phyloP scores from a whole-genome alignment of 1,284 basidiomycete genomes.

The Trichosporon sp. region DNA sequence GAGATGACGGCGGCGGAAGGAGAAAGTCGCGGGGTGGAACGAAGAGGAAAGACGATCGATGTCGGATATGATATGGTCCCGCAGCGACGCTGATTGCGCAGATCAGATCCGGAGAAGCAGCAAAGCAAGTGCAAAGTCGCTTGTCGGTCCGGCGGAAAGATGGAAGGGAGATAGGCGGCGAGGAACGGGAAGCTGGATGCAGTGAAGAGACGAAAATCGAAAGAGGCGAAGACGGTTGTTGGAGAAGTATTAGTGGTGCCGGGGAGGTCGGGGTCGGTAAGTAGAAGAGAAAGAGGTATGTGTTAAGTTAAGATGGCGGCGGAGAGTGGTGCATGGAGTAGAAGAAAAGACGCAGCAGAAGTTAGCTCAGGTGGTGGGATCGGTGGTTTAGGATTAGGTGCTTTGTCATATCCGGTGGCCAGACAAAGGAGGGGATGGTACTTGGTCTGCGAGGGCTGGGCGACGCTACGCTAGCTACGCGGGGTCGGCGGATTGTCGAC shows the following conservation, averaged over 20 bases:
- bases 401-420: not conserved
- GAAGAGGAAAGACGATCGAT: not conserved
- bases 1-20: not conserved
- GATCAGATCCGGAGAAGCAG: not conserved
- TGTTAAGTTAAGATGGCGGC: too few species aligned
- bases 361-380: too few species aligned
- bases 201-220: too few species aligned
- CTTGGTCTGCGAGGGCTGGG: not conserved
- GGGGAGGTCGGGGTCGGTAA: too few species aligned
- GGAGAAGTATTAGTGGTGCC: too few species aligned
- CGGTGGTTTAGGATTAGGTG: too few species aligned
- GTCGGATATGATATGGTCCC: not conserved
- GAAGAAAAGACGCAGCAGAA: not conserved
- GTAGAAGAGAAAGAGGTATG: too few species aligned
- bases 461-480: too few species aligned
- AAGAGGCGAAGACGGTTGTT: too few species aligned
- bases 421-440: not conserved
- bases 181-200: too few species aligned
- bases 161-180: too few species aligned
- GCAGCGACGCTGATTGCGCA: not conserved
- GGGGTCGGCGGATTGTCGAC: not conserved
- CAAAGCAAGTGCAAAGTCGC: not conserved
- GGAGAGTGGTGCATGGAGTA: not conserved
- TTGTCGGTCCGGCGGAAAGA: too few species aligned
- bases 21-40: not conserved